These are phyloP conservation scores for Botrytis porri DNA, from an alignment of 2,329 filamentous ascomycete genomes.

Conservation along the genomic window DNA sequence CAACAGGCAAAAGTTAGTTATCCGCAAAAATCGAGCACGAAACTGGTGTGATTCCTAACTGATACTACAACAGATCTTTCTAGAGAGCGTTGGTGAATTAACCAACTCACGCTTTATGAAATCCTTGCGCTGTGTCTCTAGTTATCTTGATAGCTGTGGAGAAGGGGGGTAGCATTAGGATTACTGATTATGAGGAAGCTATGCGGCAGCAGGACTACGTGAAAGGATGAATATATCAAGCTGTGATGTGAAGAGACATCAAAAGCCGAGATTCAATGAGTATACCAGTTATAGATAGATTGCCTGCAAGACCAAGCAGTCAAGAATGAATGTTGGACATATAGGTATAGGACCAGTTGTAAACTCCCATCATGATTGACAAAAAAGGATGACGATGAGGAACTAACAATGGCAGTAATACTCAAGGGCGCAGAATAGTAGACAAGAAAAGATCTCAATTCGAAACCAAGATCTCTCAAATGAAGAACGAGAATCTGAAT, in stretches of 20 bases:
- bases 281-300: not conserved
- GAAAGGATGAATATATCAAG: not conserved
- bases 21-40: no score
- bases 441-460: not conserved
- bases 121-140: no score
- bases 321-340: not conserved
- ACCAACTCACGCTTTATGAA: no score
- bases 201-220: not conserved
- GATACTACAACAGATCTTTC: no score
- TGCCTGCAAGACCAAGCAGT: not conserved
- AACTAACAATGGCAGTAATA: not conserved
- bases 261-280: not conserved
- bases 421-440: not conserved
- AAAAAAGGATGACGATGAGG: not conserved
- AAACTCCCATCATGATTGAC: not conserved
- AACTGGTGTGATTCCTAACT: no score
- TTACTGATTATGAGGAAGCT: not conserved
- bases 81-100: no score
- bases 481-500: not conserved
- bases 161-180: no score
- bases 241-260: not conserved
- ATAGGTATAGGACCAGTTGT: not conserved
- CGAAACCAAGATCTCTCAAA: not conserved
- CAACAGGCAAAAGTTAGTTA: no score
- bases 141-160: no score